Conservation (phyloP, 2,329 filamentous ascomycete genomes). For the Penicillium rolfsii region DNA sequence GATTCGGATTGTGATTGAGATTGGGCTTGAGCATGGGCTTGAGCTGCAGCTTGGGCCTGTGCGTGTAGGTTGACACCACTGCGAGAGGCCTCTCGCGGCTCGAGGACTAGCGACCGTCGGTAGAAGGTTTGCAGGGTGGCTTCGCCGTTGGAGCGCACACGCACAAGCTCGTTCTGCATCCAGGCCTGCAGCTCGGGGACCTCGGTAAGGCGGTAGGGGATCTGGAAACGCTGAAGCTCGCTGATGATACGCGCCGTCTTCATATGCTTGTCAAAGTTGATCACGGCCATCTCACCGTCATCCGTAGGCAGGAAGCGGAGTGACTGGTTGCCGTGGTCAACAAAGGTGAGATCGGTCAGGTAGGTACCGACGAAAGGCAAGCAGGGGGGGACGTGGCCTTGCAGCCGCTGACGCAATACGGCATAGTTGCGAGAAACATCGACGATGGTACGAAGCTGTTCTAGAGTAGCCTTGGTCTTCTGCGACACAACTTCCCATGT, state of each 20-base stretch:
- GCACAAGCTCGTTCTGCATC: constrained; percentile 79
- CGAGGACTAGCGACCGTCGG: constrained; percentile 79
- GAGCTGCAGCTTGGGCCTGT: constrained; percentile 19
- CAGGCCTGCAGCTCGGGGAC: constrained; percentile 90
- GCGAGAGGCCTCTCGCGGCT: constrained; percentile 59
- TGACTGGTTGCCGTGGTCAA: constrained; percentile 89
- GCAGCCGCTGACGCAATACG: constrained; percentile 77
- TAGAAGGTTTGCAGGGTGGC: constrained; percentile 71
- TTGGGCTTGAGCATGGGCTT: constrained; percentile 16
- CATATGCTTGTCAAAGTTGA: constrained; percentile 98
- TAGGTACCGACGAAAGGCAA: constrained; percentile 96
- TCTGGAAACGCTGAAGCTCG: constrained; percentile 93
- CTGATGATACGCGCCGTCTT: constrained; percentile 94
- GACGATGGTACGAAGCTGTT: constrained; percentile 78
- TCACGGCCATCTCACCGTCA: constrained; percentile 71
- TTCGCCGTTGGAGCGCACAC: constrained; percentile 69
- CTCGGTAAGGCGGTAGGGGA: constrained; percentile 81
- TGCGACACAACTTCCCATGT: constrained; percentile 89
- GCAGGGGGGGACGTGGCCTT: constrained; percentile 86
- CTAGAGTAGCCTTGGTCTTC: constrained; percentile 80
- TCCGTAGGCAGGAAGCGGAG: constrained; percentile 74
- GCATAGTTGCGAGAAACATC: constrained; percentile 92
- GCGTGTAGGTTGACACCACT: constrained; percentile 27
- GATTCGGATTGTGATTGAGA: constrained; percentile 26
- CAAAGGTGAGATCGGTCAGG: constrained; percentile 92